phyloP scores from a whole-genome alignment of 306 rosid species.

The Abrus pulchellus region DNA sequence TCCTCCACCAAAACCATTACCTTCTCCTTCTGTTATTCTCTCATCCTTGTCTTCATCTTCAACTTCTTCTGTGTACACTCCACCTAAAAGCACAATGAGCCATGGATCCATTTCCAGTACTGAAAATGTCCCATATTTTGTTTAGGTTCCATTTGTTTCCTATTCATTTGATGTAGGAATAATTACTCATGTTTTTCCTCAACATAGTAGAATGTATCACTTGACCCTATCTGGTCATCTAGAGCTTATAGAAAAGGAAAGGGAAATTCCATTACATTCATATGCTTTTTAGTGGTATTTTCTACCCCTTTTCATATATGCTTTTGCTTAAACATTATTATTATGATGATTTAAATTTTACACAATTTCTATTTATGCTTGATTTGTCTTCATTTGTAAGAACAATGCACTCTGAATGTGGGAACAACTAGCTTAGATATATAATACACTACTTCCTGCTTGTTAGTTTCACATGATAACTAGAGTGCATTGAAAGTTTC shows the following conservation, averaged over 20 bases:
- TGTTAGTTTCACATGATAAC: background rate
- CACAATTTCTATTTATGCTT: constrained; percentile 29
- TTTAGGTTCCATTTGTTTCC: constrained; percentile 45
- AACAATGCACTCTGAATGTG: constrained; percentile 26
- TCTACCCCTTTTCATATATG: constrained; percentile 36
- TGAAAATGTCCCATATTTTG: constrained; percentile 72
- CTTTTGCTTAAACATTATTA: constrained; percentile 37
- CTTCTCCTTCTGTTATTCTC: constrained; percentile 56
- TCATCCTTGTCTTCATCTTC: constrained; percentile 73
- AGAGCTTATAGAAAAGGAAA: constrained; percentile 14
- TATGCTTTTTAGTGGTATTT: constrained; percentile 33
- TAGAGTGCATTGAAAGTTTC: background rate
- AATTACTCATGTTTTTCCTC: constrained; percentile 39
- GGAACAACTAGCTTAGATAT: constrained; percentile 8
- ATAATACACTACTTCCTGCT: constrained; percentile 7
- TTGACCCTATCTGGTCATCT: constrained; percentile 29
- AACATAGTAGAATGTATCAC: constrained; percentile 37
- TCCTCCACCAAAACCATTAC: constrained; percentile 48
- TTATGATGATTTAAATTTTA: background rate
- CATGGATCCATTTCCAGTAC: constrained; percentile 72
- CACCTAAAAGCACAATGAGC: constrained; percentile 65
- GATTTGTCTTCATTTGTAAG: constrained; percentile 35
- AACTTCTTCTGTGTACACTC: constrained; percentile 67
- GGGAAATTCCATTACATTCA: constrained; percentile 27
- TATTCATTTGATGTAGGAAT: constrained; percentile 40